Evolutionary conservation across 352 stramenopile genomes (phyloP).

Genomic region (Halophytophthora batemanensis): DNA sequence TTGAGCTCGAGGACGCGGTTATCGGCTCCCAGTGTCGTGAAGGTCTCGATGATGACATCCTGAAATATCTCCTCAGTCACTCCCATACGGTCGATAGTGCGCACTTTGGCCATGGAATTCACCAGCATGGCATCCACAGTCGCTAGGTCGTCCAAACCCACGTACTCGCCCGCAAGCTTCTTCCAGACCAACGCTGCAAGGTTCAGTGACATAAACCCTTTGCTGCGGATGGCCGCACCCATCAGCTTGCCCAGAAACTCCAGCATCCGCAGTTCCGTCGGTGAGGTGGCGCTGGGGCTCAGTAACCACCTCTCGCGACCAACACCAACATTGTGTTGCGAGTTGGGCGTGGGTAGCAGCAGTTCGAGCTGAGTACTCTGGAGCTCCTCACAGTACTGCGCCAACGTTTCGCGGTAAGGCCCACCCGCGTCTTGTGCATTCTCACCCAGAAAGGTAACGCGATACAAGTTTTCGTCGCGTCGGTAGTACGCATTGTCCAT

Average conservation of each 20-base stretch:
- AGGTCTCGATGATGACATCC: slow-evolving; percentile 90
- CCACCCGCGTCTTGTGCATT: slow-evolving; percentile 83
- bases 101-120: slow-evolving; percentile 86
- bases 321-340: slow-evolving; percentile 82
- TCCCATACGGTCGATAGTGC: slow-evolving; percentile 70
- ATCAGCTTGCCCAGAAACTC: slow-evolving; percentile 93
- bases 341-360: slow-evolving; percentile 88
- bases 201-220: slow-evolving; percentile 87
- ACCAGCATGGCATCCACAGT: slow-evolving; percentile 84
- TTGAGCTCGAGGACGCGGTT: slow-evolving; percentile 77
- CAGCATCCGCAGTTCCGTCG: slow-evolving; percentile 73
- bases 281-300: slow-evolving; percentile 67
- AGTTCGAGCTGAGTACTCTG: slow-evolving; percentile 84
- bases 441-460: slow-evolving; percentile 84
- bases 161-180: slow-evolving; percentile 67
- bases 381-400: slow-evolving; percentile 75
- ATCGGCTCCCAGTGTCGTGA: slow-evolving; percentile 87
- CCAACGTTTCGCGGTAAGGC: slow-evolving; percentile 84
- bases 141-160: slow-evolving; percentile 79
- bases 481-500: slow-evolving; percentile 67
- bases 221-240: slow-evolving; percentile 81
- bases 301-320: slow-evolving; percentile 90
- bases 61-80: slow-evolving; percentile 87
- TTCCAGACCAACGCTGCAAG: slow-evolving; percentile 91
- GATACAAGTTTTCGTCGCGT: slow-evolving; percentile 69